A percentile compares a stretch with the other conserved stretches of the same genome.
Evolutionary conservation across 805 yeast genomes (phyloP).

Genomic region (Scheffersomyces amazonensis): DNA sequence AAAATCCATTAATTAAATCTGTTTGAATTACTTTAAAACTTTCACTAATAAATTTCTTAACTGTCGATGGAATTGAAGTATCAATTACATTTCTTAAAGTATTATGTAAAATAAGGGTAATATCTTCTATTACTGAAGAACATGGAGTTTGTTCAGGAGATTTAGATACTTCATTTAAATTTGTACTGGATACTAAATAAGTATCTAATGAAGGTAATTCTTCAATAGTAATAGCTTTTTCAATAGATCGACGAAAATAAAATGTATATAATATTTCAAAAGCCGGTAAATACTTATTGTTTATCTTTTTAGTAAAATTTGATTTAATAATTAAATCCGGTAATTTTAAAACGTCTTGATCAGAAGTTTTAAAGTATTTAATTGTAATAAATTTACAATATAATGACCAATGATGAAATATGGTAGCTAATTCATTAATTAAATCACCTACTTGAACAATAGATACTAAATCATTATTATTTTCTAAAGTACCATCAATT

Average conservation of each 20-base stretch:
- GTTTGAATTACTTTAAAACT: constrained; percentile 58
- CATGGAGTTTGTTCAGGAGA: constrained; percentile 63
- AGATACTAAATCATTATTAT: constrained; percentile 40
- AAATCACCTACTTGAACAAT: constrained; percentile 67
- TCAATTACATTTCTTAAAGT: constrained; percentile 64
- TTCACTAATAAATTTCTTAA: constrained; percentile 53
- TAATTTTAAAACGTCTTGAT: constrained; percentile 37
- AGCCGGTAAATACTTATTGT: constrained; percentile 50
- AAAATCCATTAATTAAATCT: constrained; percentile 57
- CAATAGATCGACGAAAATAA: constrained; percentile 74
- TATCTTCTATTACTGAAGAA: constrained; percentile 84
- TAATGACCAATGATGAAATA: constrained; percentile 83
- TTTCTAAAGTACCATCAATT: constrained; percentile 24
- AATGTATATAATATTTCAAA: constrained; percentile 64
- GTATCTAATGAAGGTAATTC: constrained; percentile 58
- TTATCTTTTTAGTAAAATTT: constrained; percentile 54
- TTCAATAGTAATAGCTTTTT: constrained; percentile 77
- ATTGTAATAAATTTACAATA: constrained; percentile 70
- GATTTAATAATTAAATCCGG: constrained; percentile 57
- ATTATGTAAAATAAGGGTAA: constrained; percentile 68
- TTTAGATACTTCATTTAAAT: constrained; percentile 6
- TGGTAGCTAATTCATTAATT: constrained; percentile 67
- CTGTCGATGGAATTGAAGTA: constrained; percentile 62
- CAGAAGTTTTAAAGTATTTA: constrained; percentile 45
- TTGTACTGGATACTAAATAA: constrained; percentile 20